Evolutionary conservation across 108 stramenopile species (phyloP).

Genomic region (Nannochloropsis salina): DNA sequence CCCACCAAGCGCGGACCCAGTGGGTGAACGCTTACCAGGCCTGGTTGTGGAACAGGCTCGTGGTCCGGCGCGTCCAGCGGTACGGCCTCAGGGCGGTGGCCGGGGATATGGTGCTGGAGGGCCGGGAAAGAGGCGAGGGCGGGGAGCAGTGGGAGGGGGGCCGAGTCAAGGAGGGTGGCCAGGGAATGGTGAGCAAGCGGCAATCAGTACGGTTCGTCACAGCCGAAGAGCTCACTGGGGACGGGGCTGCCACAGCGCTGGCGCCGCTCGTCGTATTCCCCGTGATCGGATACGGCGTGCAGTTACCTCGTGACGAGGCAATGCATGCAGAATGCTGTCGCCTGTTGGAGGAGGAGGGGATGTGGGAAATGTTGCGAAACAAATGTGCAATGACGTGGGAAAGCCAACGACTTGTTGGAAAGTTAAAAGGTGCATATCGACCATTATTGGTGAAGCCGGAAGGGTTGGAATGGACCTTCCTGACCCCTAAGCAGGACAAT

Average conservation of each 20-base stretch:
- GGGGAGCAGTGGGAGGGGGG: neutral
- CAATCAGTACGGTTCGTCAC: neutral
- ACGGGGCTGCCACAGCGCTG: neutral
- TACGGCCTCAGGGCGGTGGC: neutral
- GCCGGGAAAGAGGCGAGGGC: neutral
- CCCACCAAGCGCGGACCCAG: neutral
- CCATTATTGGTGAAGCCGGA: neutral
- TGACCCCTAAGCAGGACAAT: neutral
- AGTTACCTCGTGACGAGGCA: neutral
- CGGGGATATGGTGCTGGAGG: neutral
- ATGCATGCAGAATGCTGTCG: neutral
- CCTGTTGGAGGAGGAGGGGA: neutral
- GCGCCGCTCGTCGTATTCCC: neutral
- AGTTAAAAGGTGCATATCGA: neutral
- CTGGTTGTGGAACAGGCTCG: neutral
- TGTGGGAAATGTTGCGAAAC: neutral
- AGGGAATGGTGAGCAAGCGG: neutral
- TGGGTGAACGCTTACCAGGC: neutral
- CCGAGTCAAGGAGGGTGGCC: neutral
- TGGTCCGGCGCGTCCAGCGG: neutral
- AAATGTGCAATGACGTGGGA: neutral
- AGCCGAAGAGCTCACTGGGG: neutral
- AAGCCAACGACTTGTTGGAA: neutral
- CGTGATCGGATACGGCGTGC: neutral
- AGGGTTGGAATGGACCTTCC: neutral